Evolutionary conservation across 805 yeast species (phyloP), one percentile per base, ranked within the genome.

Genomic region (Zygosaccharomyces pseudorouxii): DNA sequence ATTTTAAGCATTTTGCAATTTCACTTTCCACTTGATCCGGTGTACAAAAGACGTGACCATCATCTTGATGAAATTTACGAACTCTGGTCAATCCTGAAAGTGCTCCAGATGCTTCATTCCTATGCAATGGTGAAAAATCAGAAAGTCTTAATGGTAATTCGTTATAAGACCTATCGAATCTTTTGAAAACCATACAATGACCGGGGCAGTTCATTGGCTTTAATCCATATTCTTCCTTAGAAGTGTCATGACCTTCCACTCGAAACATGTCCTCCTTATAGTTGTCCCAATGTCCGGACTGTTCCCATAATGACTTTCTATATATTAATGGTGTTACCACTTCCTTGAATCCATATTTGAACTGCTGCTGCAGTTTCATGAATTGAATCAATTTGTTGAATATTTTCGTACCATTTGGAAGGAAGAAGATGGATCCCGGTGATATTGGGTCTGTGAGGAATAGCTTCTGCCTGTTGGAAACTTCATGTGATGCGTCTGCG

Each of bases 181-280:
- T 76, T 41, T 80, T 78, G 68, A 81, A 93, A 18, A 93, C 77
- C 38, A 93, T 61, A 64, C 99, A 93, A 64, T 93, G 99, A 0
- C 97, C 96, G 0, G 96, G 96, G 62, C 96, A 89, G 67, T 88
- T 88, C 96, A 89, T 85, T 7, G 99, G 99, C 61, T 93, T 93
- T 37, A 92, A 71, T 0, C 96, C 95, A 64, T 84, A 92, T 12
- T 70, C 74, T 41, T 76, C 78, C 36, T 71, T 69, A 5, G 58
- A 39, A 6, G 50, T 42, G 46, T 65, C 68, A 9, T 60, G 74
- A 1, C 90, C 86, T 49, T 78, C 83, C 1, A 90, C 96, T 58
- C 80, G 77, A 64, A 90, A 92, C 99, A 92, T 92, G 66, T 92
- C 98, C 33, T 87, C 92, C 57, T 87, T 79, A 64, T 93, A 92